phyloP scores from a whole-genome alignment of 176 grass and related monocot genomes.

The Aechmea fasciata region DNA sequence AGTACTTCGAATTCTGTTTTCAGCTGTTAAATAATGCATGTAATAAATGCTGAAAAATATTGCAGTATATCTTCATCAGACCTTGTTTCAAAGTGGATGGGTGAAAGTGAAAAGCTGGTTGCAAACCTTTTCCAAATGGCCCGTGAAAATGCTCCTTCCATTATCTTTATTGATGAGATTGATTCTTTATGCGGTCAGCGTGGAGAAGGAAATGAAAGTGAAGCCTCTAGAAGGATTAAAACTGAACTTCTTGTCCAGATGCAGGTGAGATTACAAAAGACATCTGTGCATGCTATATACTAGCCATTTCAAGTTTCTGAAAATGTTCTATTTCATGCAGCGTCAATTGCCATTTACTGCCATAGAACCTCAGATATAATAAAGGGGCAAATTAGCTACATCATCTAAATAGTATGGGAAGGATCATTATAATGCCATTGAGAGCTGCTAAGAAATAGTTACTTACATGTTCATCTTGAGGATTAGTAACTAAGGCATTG shows the following conservation, averaged over 20 bases:
- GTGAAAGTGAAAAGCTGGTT: slow-evolving; percentile 95
- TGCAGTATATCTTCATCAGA: slow-evolving; percentile 99
- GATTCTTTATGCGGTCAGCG: slow-evolving; percentile 91
- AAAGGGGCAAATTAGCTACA: no score
- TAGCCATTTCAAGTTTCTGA: neutral
- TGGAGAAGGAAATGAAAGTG: slow-evolving; percentile 98
- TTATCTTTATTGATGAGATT: slow-evolving; percentile 98
- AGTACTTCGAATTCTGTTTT: slow-evolving; percentile 2
- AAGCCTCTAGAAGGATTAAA: slow-evolving; percentile 95
- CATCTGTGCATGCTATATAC: neutral
- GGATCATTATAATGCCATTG: neutral
- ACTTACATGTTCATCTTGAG: neutral
- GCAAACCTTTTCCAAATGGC: slow-evolving; percentile 97
- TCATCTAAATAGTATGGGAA: neutral
- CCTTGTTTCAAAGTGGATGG: slow-evolving; percentile 99
- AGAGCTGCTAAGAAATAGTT: neutral
- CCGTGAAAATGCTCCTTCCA: slow-evolving; percentile 90
- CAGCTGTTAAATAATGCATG: slow-evolving; percentile 16
- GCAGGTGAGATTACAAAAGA: slow-evolving; percentile 40
- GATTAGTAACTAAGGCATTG: neutral
- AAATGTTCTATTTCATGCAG: neutral
- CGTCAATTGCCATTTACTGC: no score
- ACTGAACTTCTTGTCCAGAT: slow-evolving; percentile 99
- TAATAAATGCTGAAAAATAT: neutral
- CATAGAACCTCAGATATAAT: no score